These are phyloP conservation scores for Leccinum arenicola DNA, from an alignment of 768 basidiomycete genomes.

Conservation along the genomic window DNA sequence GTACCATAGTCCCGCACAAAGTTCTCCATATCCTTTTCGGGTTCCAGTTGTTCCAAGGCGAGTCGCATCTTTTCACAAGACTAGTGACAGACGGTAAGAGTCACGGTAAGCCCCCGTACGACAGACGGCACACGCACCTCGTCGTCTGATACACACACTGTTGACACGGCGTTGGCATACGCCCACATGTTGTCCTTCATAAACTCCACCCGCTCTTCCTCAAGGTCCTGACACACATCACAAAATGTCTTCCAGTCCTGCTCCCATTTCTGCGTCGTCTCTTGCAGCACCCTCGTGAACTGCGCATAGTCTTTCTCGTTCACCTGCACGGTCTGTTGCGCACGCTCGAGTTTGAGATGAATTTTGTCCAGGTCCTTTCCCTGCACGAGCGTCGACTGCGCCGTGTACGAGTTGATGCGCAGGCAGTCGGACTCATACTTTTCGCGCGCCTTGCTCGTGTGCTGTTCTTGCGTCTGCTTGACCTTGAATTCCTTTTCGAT, in stretches of 20 bases:
- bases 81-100: constrained; percentile 37
- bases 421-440: constrained; percentile 93
- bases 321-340: constrained; percentile 81
- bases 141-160: constrained; percentile 92
- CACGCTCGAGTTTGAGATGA: constrained; percentile 79
- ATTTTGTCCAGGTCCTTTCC: constrained; percentile 94
- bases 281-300: constrained; percentile 74
- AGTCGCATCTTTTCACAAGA: constrained; percentile 89
- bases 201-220: constrained; percentile 92
- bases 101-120: neutral
- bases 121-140: constrained; percentile 58
- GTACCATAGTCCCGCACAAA: constrained; percentile 91
- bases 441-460: constrained; percentile 86
- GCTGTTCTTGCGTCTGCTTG: constrained; percentile 82
- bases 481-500: constrained; percentile 92
- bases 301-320: constrained; percentile 94
- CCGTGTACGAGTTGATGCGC: constrained; percentile 90
- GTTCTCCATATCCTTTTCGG: constrained; percentile 81
- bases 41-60: constrained; percentile 85
- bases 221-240: constrained; percentile 92
- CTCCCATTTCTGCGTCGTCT: constrained; percentile 86
- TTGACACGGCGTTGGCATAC: constrained; percentile 95
- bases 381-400: constrained; percentile 86
- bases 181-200: constrained; percentile 95
- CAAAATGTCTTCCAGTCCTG: constrained; percentile 92